phyloP scores from a whole-genome alignment of 2,329 filamentous ascomycete genomes.

The Colletotrichum kahawae region DNA sequence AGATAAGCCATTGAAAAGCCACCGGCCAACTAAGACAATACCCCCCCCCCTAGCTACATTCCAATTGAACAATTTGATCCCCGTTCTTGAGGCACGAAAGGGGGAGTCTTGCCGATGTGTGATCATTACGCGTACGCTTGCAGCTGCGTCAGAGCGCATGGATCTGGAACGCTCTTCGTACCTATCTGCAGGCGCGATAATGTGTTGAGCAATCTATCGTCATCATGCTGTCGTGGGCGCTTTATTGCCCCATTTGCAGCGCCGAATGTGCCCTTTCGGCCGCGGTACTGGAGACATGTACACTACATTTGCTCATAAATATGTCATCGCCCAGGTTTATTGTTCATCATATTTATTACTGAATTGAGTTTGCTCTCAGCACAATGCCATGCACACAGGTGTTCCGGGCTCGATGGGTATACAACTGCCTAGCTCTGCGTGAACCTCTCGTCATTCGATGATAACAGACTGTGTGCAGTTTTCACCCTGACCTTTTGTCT shows the following conservation, averaged over 20 bases:
- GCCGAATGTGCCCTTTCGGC: background rate
- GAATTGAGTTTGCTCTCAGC: background rate
- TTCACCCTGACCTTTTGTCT: background rate
- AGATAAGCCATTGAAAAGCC: background rate
- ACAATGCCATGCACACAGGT: background rate
- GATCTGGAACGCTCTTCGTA: background rate
- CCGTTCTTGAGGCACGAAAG: background rate
- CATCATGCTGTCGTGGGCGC: background rate
- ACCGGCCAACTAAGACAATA: background rate
- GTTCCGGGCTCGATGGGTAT: background rate
- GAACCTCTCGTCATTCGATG: background rate
- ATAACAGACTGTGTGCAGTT: background rate
- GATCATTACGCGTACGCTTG: background rate
- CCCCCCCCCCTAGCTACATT: background rate
- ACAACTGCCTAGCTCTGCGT: background rate
- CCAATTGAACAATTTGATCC: background rate
- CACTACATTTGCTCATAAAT: background rate
- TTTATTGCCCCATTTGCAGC: background rate
- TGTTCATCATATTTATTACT: background rate
- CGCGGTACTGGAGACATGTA: background rate
- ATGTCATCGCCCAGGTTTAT: background rate
- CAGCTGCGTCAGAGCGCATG: background rate
- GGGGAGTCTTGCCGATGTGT: background rate
- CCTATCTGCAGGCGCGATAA: background rate
- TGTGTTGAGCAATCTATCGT: background rate